A percentile compares a stretch with the other conserved stretches of the same genome.
Evolutionary conservation across 139 green algal genomes (phyloP).

Genomic region (Chlamydomonas sp.): DNA sequence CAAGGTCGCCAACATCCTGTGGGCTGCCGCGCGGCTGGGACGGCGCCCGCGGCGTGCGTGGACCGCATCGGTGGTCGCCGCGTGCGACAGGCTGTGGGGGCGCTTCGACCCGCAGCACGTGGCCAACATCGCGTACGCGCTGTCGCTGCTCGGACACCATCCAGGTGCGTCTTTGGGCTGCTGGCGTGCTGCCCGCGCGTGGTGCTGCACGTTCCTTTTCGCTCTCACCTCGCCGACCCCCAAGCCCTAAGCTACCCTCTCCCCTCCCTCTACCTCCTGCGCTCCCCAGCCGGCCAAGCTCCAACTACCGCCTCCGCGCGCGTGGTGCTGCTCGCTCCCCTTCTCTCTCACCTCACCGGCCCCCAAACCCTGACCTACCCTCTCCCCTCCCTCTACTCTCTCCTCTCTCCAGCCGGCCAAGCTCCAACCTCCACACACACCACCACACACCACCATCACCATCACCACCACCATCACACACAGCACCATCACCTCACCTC

Average conservation of each 20-base stretch:
- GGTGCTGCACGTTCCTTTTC: conserved; percentile 5
- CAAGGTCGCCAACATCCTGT: conserved; percentile 42
- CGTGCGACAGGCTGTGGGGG: not conserved
- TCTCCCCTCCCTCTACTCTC: too few species aligned
- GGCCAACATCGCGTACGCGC: conserved; percentile 23
- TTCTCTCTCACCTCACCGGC: too few species aligned
- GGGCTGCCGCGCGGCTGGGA: conserved; percentile 23
- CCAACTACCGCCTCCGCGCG: too few species aligned
- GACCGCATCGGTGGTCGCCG: conserved; percentile 1
- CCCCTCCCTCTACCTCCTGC: not conserved
- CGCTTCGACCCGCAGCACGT: conserved; percentile 25
- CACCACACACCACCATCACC: not conserved
- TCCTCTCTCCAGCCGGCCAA: too few species aligned
- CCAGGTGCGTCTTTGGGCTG: too few species aligned
- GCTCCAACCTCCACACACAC: not conserved
- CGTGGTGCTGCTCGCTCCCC: too few species aligned
- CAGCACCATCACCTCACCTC: not conserved
- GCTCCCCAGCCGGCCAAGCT: not conserved
- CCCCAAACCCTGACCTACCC: too few species aligned
- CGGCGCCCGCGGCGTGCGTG: conserved; percentile 7
- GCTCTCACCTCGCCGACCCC: conserved; percentile 11
- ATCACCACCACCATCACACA: not conserved
- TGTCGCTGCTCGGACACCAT: conserved; percentile 24
- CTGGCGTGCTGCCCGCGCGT: too few species aligned
- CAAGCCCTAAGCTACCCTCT: not conserved